Conservation (phyloP, 192 early-diverging fungal genomes). For the Polychytrium aggregatum region DNA sequence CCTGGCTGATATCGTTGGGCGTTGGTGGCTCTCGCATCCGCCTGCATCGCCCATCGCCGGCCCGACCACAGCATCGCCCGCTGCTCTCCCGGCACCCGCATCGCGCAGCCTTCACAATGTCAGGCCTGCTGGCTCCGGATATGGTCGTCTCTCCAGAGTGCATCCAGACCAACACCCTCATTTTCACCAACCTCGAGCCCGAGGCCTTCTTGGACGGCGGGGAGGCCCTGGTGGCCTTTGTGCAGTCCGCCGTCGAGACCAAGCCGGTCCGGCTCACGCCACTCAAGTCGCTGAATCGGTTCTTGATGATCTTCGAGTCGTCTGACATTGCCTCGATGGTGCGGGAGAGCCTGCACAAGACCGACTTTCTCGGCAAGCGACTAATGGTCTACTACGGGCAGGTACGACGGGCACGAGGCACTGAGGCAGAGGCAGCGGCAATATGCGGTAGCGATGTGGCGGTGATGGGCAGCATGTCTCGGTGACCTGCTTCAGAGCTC, state of each 20-base stretch:
- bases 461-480: no score
- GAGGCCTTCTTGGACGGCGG: constrained; percentile 15
- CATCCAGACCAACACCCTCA: constrained; percentile 28
- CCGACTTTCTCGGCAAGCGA: constrained; percentile 1
- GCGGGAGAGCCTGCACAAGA: not conserved
- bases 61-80: no score
- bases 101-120: no score
- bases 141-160: constrained; percentile 5
- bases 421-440: no score
- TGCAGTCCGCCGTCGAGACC: constrained; percentile 13
- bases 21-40: no score
- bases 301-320: not conserved
- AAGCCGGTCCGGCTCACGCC: constrained; percentile 24
- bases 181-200: constrained; percentile 25
- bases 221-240: constrained; percentile 1
- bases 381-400: constrained; percentile 8
- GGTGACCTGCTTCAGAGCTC: no score
- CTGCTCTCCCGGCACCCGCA: no score
- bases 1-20: no score
- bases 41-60: no score
- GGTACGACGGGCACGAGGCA: no score
- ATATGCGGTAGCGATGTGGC: no score
- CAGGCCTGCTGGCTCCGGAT: no score
- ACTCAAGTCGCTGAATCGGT: constrained; percentile 4
- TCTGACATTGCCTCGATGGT: not conserved